Evolutionary conservation across 129 eudicot species (phyloP).

Genomic region (Chrysanthemum lavandulifolium): DNA sequence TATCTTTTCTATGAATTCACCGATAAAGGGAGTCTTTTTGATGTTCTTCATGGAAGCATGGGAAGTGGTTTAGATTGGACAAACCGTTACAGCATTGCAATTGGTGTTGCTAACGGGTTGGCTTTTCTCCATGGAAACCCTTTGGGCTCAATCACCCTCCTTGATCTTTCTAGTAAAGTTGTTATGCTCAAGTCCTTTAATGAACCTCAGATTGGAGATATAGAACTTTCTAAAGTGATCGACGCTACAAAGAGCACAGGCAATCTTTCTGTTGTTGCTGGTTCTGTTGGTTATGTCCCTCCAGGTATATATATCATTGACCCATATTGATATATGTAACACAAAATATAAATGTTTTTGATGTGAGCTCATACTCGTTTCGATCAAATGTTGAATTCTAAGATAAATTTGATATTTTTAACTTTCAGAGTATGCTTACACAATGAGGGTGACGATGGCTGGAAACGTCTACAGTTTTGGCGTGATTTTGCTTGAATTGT

Average conservation of each 20-base stretch:
- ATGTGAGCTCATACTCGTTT: neutral
- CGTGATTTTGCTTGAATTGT: constrained; percentile 66
- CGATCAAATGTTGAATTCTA: neutral
- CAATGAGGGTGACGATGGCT: constrained; percentile 81
- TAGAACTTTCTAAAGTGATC: constrained; percentile 82
- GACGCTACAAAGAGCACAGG: constrained; percentile 80
- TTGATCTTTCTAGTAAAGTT: constrained; percentile 65
- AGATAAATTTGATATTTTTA: constrained; percentile 14
- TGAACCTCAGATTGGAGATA: constrained; percentile 84
- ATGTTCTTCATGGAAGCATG: constrained; percentile 51
- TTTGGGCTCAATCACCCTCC: constrained; percentile 59
- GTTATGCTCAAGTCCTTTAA: constrained; percentile 63
- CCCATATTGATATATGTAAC: neutral
- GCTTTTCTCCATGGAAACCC: constrained; percentile 74
- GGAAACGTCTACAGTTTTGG: constrained; percentile 96
- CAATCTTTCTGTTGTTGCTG: constrained; percentile 71
- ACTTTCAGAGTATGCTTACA: constrained; percentile 82
- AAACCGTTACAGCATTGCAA: constrained; percentile 73
- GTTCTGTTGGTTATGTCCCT: constrained; percentile 80
- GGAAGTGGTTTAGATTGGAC: constrained; percentile 69
- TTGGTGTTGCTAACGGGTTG: constrained; percentile 84
- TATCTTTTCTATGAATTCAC: constrained; percentile 69
- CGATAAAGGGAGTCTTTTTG: constrained; percentile 64
- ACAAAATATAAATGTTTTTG: neutral
- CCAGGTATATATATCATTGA: constrained; percentile 52